These are phyloP conservation scores for Amanita jacksonii DNA, from an alignment of 768 basidiomycete genomes.

Conservation along the genomic window DNA sequence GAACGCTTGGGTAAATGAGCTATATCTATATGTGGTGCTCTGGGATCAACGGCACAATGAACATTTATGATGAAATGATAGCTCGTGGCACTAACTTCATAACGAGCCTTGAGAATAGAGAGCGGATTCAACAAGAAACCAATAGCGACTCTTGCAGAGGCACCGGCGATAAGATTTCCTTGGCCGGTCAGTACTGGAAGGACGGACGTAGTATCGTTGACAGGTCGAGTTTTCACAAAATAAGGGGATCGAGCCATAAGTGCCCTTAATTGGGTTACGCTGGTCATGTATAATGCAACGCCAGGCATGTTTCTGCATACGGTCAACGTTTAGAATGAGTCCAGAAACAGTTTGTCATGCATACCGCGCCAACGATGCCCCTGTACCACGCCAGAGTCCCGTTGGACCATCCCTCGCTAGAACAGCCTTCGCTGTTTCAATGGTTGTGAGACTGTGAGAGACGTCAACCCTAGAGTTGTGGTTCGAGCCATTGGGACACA, in stretches of 20 bases:
- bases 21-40: slow-evolving; percentile 75
- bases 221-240: slow-evolving; percentile 33
- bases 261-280: slow-evolving; percentile 73
- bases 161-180: slow-evolving; percentile 85
- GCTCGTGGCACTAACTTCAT: slow-evolving; percentile 73
- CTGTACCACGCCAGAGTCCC: slow-evolving; percentile 87
- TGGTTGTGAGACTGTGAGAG: slow-evolving; percentile 28
- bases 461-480: too few species aligned
- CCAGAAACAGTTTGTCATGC: slow-evolving; percentile 4
- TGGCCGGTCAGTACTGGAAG: slow-evolving; percentile 62
- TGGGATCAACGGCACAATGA: slow-evolving; percentile 20
- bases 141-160: slow-evolving; percentile 67
- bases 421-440: slow-evolving; percentile 47
- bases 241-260: slow-evolving; percentile 63
- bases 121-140: slow-evolving; percentile 86
- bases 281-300: slow-evolving; percentile 86
- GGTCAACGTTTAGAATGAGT: not conserved
- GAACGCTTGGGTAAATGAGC: slow-evolving; percentile 50
- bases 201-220: slow-evolving; percentile 31
- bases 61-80: too few species aligned
- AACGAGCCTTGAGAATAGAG: slow-evolving; percentile 85
- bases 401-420: slow-evolving; percentile 49
- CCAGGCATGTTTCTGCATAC: slow-evolving; percentile 77
- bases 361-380: slow-evolving; percentile 67
- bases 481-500: too few species aligned